phyloP scores from a whole-genome alignment of 2,329 filamentous ascomycete genomes.

The Ceratocystis destructans region DNA sequence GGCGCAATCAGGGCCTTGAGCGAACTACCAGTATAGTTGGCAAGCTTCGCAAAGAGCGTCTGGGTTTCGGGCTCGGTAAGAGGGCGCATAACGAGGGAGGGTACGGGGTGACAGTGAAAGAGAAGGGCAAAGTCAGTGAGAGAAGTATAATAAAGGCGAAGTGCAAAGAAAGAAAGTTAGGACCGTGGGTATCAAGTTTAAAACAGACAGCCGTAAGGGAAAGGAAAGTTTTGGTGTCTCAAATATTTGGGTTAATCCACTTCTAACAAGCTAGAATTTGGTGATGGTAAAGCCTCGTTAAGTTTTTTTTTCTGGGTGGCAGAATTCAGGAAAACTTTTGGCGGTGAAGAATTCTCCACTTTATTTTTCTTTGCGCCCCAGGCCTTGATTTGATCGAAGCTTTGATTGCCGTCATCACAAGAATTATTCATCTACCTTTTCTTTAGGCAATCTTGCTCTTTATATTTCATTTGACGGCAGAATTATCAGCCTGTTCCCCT shows the following conservation, averaged over 20 bases:
- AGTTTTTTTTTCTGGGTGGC: constrained; percentile 20
- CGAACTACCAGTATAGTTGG: constrained; percentile 79
- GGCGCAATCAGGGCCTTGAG: constrained; percentile 74
- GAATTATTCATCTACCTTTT: neutral
- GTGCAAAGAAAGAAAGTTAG: neutral
- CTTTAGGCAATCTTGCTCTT: neutral
- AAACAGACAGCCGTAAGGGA: neutral
- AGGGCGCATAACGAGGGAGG: constrained; percentile 49
- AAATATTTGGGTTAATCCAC: constrained; percentile 6
- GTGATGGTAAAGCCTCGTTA: constrained; percentile 7
- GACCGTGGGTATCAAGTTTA: neutral
- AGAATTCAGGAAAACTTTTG: constrained; percentile 24
- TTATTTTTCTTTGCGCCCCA: constrained; percentile 18
- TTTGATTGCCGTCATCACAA: neutral
- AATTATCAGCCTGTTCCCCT: neutral
- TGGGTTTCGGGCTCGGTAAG: constrained; percentile 69
- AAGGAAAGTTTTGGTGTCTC: neutral
- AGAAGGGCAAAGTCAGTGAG: constrained; percentile 1
- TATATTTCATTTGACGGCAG: neutral
- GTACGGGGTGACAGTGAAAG: neutral
- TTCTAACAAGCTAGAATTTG: constrained; percentile 13
- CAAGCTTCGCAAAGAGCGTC: constrained; percentile 81
- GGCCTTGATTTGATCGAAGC: neutral
- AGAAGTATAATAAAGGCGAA: neutral
- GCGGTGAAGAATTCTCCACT: constrained; percentile 21